Evolutionary conservation across 2,329 filamentous ascomycete species (phyloP), one percentile per base, ranked within the genome.

Genomic region (Penicillium corylophilum): DNA sequence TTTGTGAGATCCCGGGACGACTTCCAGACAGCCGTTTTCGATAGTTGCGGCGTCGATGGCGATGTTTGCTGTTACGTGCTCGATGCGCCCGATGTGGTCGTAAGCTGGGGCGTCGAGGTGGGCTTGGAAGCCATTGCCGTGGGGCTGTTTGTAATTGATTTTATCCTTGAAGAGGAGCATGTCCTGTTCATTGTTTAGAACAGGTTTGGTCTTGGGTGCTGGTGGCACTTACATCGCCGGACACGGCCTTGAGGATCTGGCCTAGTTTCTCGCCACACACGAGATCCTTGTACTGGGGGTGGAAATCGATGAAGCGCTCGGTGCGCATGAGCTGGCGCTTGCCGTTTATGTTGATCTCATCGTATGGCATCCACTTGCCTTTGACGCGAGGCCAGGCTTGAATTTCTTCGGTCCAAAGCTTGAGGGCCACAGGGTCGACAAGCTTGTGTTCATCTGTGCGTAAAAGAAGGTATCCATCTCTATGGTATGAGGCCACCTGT

Each of bases 141-240:
- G 48, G 10, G 68, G 59, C 44, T 66, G 60, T 41, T 71, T 72
- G 54, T 70, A 71, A 50, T 71, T 71, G 56, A 71, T 69, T 47
- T 71, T 71, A 46, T 70, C 67, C 54, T 71, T 71, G 60, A 71
- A 71, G 13, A 71, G 60, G 10, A 69, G 44, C 65, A 69, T 70
- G 16, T 69, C 63, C 57, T 69, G n/a, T 1, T 8, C 13, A 18
- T 40, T 3, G 9, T 12, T 24, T 46, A 39, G 31, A 18, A 18
- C 13, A 23, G 23, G 16, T 22, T 33, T 13, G 10, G 6, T n/a
- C 3, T 35, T 10, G 7, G 5, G 18, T 23, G 4, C 4, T 4
- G 20, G 13, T 3, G 9, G 29, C n/a, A 53, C 56, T 55, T 53
- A 66, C 63, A 44, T 64, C 63, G 23, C 63, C 64, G 20, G 56